These are phyloP conservation scores for Bullera alba DNA, from an alignment of 768 basidiomycete genomes.

Conservation along the genomic window DNA sequence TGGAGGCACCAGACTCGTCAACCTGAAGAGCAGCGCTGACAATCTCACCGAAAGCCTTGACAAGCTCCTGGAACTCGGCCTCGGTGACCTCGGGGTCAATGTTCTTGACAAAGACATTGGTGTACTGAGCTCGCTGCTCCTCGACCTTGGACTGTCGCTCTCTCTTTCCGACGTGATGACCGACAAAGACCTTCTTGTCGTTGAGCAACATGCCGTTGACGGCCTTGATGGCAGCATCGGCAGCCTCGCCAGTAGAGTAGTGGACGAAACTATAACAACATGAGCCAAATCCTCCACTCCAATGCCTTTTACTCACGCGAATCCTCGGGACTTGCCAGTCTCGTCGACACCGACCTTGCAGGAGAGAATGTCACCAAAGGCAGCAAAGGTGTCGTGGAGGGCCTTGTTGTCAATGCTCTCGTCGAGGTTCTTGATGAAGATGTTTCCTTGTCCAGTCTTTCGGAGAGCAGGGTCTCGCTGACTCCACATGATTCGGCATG, in stretches of 20 bases:
- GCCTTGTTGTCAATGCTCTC: conserved; percentile 99
- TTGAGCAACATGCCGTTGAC: conserved; percentile 99
- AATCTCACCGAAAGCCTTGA: conserved; percentile 67
- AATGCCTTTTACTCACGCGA: conserved; percentile 50
- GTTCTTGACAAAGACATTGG: conserved; percentile 98
- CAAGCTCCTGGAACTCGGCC: conserved; percentile 78
- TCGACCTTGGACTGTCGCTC: conserved; percentile 98
- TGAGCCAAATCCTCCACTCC: not conserved
- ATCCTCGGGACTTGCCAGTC: conserved; percentile 89
- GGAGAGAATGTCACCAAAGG: conserved; percentile 95
- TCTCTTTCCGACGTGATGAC: conserved; percentile 95
- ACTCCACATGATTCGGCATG: conserved; percentile 99
- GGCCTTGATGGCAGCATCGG: conserved; percentile 91
- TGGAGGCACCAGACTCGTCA: conserved; percentile 86
- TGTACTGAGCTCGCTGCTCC: conserved; percentile 94
- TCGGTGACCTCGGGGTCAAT: conserved; percentile 74
- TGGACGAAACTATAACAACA: conserved; percentile 68
- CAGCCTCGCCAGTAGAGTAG: conserved; percentile 95
- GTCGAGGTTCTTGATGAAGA: conserved; percentile 99
- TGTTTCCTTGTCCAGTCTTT: conserved; percentile 99
- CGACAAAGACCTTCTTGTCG: conserved; percentile 99
- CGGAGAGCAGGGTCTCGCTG: conserved; percentile 98
- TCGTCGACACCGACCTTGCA: conserved; percentile 99
- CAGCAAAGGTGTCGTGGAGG: conserved; percentile 98
- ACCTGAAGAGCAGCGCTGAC: conserved; percentile 79